Evolutionary conservation across 2,329 filamentous ascomycete genomes (phyloP), one percentile per base, ranked within the genome.

Genomic region (Blumeria hordei): DNA sequence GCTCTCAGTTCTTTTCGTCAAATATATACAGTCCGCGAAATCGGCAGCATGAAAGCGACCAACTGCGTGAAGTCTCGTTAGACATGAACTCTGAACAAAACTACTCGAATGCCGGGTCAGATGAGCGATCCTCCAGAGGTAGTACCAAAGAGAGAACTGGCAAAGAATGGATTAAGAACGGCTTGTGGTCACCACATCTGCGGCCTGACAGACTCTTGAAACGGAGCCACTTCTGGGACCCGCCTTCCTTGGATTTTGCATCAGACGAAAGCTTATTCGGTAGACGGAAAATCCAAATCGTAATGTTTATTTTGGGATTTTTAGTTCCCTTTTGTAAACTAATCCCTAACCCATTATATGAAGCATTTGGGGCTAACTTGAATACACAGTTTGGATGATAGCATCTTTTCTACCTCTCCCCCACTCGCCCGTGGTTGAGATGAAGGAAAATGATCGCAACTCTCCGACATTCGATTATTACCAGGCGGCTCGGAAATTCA

Each of bases 231-330:
- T 71, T 80, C 14, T 92, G 85, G 84, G 77, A 80, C 57, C 80
- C 85, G 1, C 86, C 86, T 0, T 81, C 80, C 1, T 69, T 83
- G 21, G 77, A 79, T 57, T 83, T 80, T 68, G 75, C 75, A 9
- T 68, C 75, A 2, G 77, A 79, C 41, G 76, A 75, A 37, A 73
- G 75, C 14, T 63, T 77, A 3, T 72, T 83, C 59, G 80, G 80
- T 53, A 75, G 76, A 59, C 76, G 83, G 58, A 88, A 88, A 63
- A 69, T 79, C 50, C 87, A 93, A 66, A 74, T 90, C 34, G 70
- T 83, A 54, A 70, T 85, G 52, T 93, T 93, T 67, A 77, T 80
- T 55, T 44, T 82, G 50, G 87, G 87, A 28, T 93, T 93, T 63
- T 69, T 90, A 50, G 78, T 87, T 63, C 87, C 85, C 6, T 74